Evolutionary conservation across 768 basidiomycete species (phyloP).

Genomic region (Calocybe gangraenosa): DNA sequence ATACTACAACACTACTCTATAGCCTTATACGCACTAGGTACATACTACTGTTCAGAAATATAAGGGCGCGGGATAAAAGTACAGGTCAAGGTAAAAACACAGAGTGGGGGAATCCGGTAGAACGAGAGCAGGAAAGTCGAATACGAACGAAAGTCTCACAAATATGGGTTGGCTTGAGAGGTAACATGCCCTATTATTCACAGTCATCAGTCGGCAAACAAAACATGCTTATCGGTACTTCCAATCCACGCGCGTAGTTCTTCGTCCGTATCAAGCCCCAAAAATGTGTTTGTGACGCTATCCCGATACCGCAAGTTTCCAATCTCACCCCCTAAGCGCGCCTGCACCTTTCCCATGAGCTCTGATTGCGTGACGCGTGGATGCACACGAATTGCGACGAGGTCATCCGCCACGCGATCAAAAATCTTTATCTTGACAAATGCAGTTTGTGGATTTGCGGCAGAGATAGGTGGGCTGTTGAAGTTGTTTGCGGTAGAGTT

Average conservation of each 20-base stretch:
- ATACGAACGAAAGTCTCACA: conserved; percentile 14
- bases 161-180: conserved; percentile 8
- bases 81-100: conserved; percentile 1
- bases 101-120: too few relatives aligned
- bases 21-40: conserved; percentile 4
- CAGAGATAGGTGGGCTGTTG: conserved; percentile 72
- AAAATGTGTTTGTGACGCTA: conserved; percentile 59
- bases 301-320: conserved; percentile 70
- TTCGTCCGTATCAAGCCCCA: conserved; percentile 58
- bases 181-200: too few relatives aligned
- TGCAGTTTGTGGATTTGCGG: conserved; percentile 74
- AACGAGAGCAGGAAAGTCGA: conserved; percentile 14
- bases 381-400: conserved; percentile 96
- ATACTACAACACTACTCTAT: conserved; percentile 19
- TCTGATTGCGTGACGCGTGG: conserved; percentile 84
- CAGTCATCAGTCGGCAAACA: conserved; percentile 77
- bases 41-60: conserved; percentile 1
- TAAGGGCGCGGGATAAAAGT: too few relatives aligned
- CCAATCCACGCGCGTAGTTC: conserved; percentile 73
- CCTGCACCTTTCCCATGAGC: conserved; percentile 88
- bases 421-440: conserved; percentile 99
- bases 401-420: conserved; percentile 87
- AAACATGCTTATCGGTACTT: conserved; percentile 74
- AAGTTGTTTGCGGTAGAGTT: conserved; percentile 52
- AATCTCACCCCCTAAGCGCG: conserved; percentile 76